A percentile compares a stretch with the other conserved stretches of the same genome.
Evolutionary conservation across 768 basidiomycete species (phyloP).

Genomic region (Tylopilus felleus): DNA sequence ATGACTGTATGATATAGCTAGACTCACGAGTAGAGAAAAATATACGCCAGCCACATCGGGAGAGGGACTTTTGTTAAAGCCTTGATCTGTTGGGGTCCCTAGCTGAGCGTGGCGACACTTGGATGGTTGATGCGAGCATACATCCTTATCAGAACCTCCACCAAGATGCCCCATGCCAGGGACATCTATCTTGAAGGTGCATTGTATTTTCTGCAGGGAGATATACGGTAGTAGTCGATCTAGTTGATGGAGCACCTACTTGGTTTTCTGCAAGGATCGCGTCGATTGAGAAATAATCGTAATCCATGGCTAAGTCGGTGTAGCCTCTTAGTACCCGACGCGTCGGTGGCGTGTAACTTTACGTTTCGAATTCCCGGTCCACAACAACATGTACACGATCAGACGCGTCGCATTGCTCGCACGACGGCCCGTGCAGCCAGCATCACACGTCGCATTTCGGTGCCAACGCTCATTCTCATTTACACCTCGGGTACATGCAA

Average conservation of each 20-base stretch:
- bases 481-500: slow-evolving; percentile 29
- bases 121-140: slow-evolving; percentile 34
- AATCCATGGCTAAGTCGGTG: slow-evolving; percentile 54
- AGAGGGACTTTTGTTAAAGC: slow-evolving; percentile 73
- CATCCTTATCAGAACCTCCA: slow-evolving; percentile 81
- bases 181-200: slow-evolving; percentile 85
- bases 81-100: slow-evolving; percentile 55
- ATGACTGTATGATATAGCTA: neutral
- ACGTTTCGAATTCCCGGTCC: neutral
- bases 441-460: slow-evolving; percentile 5
- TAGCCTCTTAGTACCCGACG: slow-evolving; percentile 1
- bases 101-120: slow-evolving; percentile 6
- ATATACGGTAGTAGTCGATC: neutral
- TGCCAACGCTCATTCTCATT: slow-evolving; percentile 29
- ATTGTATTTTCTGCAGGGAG: slow-evolving; percentile 75
- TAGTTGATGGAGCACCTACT: slow-evolving; percentile 36
- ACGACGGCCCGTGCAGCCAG: slow-evolving; percentile 16
- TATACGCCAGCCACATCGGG: slow-evolving; percentile 90
- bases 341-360: slow-evolving; percentile 21
- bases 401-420: slow-evolving; percentile 13
- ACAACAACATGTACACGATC: slow-evolving; percentile 23
- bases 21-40: slow-evolving; percentile 72
- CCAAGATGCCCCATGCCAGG: slow-evolving; percentile 87
- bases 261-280: slow-evolving; percentile 91
- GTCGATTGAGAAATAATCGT: slow-evolving; percentile 90